phyloP scores from a whole-genome alignment of 768 basidiomycete genomes.

The Favolaschia claudopus region DNA sequence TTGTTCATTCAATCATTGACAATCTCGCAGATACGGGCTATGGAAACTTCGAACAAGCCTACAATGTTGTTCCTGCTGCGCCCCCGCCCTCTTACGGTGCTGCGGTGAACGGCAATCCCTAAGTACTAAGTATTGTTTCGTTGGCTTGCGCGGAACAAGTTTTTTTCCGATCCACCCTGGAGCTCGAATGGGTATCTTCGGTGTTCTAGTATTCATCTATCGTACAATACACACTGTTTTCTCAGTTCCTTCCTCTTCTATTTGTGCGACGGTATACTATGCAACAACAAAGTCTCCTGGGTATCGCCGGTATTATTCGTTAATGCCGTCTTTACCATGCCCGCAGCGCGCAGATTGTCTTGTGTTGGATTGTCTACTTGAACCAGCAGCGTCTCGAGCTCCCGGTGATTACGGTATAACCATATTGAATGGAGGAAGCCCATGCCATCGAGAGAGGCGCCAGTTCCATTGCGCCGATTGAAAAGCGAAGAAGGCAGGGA shows the following conservation, averaged over 20 bases:
- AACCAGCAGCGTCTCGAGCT: neutral
- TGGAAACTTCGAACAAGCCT: constrained; percentile 18
- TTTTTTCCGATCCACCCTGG: no score
- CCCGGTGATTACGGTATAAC: neutral
- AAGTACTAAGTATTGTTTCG: no score
- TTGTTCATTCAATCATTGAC: neutral
- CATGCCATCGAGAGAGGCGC: neutral
- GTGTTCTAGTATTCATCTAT: no score
- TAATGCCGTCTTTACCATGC: neutral
- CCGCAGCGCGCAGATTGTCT: neutral
- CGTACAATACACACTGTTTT: no score
- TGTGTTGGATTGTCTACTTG: neutral
- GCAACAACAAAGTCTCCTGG: no score
- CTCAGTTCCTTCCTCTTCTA: no score
- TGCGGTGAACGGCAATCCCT: constrained; percentile 14
- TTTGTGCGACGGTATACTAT: no score
- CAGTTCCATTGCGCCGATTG: fast-evolving
- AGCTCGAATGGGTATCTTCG: no score
- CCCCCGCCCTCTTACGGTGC: constrained; percentile 24
- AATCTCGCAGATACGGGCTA: constrained; percentile 12
- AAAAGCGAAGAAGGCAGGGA: neutral
- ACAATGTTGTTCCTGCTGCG: neutral
- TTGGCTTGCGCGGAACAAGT: no score
- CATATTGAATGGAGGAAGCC: neutral
- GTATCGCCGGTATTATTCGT: no score